Percentiles rank a stretch among this genome's conserved stretches.
Conservation (phyloP, 257 asterid genomes). For the Avicennia marina region DNA sequence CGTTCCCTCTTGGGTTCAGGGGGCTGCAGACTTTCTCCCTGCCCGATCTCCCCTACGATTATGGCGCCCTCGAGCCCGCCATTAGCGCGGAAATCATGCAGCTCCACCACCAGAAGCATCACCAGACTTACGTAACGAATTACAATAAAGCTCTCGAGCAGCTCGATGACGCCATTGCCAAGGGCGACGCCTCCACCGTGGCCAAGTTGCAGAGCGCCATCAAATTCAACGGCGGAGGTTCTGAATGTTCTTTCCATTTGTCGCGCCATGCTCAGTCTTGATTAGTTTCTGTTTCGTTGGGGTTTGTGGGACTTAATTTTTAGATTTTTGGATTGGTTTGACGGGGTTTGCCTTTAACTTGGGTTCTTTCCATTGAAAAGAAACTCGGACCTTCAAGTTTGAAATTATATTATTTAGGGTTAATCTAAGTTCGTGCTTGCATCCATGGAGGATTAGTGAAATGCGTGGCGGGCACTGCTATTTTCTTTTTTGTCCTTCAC, state of each 20-base stretch:
- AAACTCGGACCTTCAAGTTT: no score
- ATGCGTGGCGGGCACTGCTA: no score
- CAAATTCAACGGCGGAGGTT: constrained; percentile 77
- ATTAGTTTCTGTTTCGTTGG: background rate
- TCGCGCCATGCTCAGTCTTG: background rate
- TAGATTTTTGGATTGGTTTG: no score
- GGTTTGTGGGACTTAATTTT: no score
- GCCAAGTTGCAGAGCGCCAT: constrained; percentile 65
- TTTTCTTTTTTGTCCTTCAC: no score
- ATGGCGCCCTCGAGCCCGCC: constrained; percentile 65
- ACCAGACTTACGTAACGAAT: constrained; percentile 62
- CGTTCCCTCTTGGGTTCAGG: constrained; percentile 29
- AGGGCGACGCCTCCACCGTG: constrained; percentile 45
- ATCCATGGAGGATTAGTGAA: no score
- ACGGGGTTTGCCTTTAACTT: no score
- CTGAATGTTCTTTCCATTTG: background rate
- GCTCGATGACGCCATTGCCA: constrained; percentile 49
- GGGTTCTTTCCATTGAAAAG: no score
- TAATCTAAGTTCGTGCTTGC: no score
- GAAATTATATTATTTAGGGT: no score
- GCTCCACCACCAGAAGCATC: constrained; percentile 73
- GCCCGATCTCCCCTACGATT: constrained; percentile 66
- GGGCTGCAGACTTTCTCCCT: constrained; percentile 60
- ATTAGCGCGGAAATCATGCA: constrained; percentile 66
- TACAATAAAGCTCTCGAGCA: constrained; percentile 63